A percentile compares a stretch with the other conserved stretches of the same genome.
Conservation (phyloP, 768 basidiomycete species). For the Suillus plorans region DNA sequence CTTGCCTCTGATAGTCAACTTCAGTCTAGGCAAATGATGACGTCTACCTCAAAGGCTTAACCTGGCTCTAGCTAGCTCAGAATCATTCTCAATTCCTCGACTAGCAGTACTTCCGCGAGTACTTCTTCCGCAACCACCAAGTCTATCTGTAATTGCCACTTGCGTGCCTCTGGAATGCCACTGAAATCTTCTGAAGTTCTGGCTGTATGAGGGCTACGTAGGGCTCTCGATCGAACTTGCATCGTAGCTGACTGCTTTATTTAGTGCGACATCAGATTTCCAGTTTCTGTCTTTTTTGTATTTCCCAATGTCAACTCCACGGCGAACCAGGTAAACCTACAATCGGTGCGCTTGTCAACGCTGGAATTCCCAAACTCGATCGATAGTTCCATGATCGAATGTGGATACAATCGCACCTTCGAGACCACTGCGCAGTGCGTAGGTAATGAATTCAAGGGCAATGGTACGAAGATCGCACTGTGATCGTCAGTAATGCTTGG, state of each 20-base stretch:
- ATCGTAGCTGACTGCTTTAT: neutral
- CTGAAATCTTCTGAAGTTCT: conserved; percentile 15
- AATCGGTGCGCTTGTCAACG: conserved; percentile 34
- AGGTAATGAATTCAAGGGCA: conserved; percentile 73
- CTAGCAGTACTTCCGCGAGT: neutral
- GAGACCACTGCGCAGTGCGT: conserved; percentile 57
- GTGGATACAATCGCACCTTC: conserved; percentile 62
- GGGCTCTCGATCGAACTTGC: conserved; percentile 40
- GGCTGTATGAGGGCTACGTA: conserved; percentile 51
- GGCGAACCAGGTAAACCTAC: conserved; percentile 29
- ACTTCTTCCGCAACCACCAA: conserved; percentile 3
- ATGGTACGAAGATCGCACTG: conserved; percentile 67
- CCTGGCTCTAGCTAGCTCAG: neutral
- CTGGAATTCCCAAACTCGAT: conserved; percentile 76
- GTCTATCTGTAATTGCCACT: neutral
- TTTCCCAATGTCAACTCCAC: conserved; percentile 37
- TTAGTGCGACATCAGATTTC: neutral
- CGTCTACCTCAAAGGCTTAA: neutral
- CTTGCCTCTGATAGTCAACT: conserved; percentile 1
- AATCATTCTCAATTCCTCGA: neutral
- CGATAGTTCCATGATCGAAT: conserved; percentile 56
- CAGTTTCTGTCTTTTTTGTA: conserved; percentile 23
- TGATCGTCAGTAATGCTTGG: conserved; percentile 73
- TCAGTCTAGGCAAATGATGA: neutral
- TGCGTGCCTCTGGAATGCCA: conserved; percentile 3